Evolutionary conservation across 768 basidiomycete species (phyloP).

Genomic region (Boletales sp.): DNA sequence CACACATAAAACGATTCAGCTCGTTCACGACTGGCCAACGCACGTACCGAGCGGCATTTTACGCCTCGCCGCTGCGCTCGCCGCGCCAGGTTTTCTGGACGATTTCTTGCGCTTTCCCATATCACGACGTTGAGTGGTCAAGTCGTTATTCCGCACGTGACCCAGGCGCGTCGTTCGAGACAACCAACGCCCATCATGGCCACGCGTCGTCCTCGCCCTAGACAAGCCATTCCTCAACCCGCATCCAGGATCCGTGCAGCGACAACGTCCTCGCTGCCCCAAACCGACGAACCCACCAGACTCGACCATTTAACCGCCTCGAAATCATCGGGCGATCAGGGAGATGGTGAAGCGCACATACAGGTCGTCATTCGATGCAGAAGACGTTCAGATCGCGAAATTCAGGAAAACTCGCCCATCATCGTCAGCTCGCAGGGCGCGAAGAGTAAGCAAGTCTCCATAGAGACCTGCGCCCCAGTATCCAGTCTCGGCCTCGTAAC

Average conservation of each 20-base stretch:
- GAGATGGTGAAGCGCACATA: constrained; percentile 77
- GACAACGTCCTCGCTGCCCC: constrained; percentile 33
- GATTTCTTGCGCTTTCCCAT: constrained; percentile 95
- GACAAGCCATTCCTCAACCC: constrained; percentile 27
- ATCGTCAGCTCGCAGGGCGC: constrained; percentile 80
- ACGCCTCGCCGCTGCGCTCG: constrained; percentile 52
- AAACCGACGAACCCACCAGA: constrained; percentile 17
- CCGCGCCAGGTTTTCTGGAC: constrained; percentile 69
- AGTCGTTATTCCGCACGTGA: constrained; percentile 27
- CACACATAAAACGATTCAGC: constrained; percentile 3
- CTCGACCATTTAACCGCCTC: constrained; percentile 23
- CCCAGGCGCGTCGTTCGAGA: constrained; percentile 28
- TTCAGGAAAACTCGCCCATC: constrained; percentile 81
- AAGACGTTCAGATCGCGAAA: constrained; percentile 80
- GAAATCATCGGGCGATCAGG: constrained; percentile 26
- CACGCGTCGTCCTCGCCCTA: constrained; percentile 55
- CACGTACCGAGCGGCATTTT: constrained; percentile 68
- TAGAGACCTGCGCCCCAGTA: constrained; percentile 70
- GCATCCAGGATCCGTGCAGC: constrained; percentile 46
- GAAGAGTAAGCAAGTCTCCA: constrained; percentile 69
- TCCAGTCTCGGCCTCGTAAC: constrained; percentile 73
- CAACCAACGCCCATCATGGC: constrained; percentile 45
- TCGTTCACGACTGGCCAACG: neutral
- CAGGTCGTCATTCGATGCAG: constrained; percentile 91
- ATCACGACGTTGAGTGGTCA: neutral